Conservation (phyloP, 768 basidiomycete species). For the Kwoniella dendrophila region DNA sequence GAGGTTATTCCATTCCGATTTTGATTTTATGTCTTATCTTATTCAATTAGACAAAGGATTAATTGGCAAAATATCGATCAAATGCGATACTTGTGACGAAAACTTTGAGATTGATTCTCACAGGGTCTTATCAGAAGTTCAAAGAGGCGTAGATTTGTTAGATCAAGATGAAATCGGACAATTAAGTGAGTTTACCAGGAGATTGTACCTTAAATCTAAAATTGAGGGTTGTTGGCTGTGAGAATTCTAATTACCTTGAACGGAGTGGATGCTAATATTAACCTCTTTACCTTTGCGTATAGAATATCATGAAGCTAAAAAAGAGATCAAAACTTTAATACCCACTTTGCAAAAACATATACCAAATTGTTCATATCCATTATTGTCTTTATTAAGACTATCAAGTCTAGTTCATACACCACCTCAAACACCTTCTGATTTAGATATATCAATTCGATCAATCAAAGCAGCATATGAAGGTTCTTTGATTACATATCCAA, state of each 20-base stretch:
- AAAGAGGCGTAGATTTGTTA: slow-evolving; percentile 19
- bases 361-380: slow-evolving; percentile 72
- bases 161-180: slow-evolving; percentile 15
- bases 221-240: too few relatives aligned
- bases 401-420: slow-evolving; percentile 66
- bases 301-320: background rate
- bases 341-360: slow-evolving; percentile 66
- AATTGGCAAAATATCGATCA: background rate
- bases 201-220: background rate
- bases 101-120: slow-evolving; percentile 8
- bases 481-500: slow-evolving; percentile 61
- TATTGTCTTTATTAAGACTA: slow-evolving; percentile 73
- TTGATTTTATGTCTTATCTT: background rate
- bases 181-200: slow-evolving; percentile 22
- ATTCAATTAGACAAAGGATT: background rate
- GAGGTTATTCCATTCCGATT: background rate
- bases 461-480: slow-evolving; percentile 65
- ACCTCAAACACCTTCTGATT: slow-evolving; percentile 37
- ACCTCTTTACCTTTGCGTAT: background rate
- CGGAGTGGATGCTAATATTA: too few relatives aligned
- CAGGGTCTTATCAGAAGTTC: background rate
- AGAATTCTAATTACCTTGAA: too few relatives aligned
- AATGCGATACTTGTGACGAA: slow-evolving; percentile 17
- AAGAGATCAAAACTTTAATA: slow-evolving; percentile 59
- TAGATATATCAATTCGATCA: slow-evolving; percentile 18